A percentile compares a stretch with the other conserved stretches of the same genome.
phyloP scores from a whole-genome alignment of 495 filamentous ascomycete genomes.

The Ascodesmis nigricans region DNA sequence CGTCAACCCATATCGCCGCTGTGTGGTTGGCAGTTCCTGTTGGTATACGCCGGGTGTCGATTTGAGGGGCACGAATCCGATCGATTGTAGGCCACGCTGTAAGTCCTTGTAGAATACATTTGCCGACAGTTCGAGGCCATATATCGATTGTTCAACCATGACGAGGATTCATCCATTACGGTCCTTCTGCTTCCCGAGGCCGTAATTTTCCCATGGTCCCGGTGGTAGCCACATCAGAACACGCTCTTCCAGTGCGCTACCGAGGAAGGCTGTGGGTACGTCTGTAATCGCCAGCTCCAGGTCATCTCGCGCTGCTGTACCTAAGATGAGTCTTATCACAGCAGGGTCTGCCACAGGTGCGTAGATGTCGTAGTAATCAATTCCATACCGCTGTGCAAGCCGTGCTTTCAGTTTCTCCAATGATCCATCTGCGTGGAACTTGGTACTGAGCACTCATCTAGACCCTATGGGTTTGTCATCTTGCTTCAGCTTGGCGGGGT shows the following conservation, averaged over 20 bases:
- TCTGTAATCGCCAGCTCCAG: not conserved
- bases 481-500: too few relatives aligned
- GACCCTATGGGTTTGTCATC: constrained; percentile 5
- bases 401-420: constrained; percentile 3
- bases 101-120: too few relatives aligned
- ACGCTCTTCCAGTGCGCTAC: not conserved
- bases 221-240: not conserved
- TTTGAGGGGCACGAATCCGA: not conserved
- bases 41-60: not conserved
- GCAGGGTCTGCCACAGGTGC: constrained; percentile 4
- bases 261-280: not conserved
- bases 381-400: constrained; percentile 5
- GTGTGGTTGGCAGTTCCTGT: too few relatives aligned
- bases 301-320: not conserved
- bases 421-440: not conserved
- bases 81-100: not conserved
- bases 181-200: too few relatives aligned
- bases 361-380: constrained; percentile 12
- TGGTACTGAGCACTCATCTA: constrained; percentile 10
- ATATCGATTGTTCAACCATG: not conserved
- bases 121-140: not conserved
- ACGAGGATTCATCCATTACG: not conserved
- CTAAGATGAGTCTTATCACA: constrained; percentile 4
- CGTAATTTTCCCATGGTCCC: not conserved
- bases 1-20: not conserved